Percentiles rank a stretch among this genome's conserved stretches.
phyloP scores from a whole-genome alignment of 2,329 filamentous ascomycete species.

The Alternaria panax region DNA sequence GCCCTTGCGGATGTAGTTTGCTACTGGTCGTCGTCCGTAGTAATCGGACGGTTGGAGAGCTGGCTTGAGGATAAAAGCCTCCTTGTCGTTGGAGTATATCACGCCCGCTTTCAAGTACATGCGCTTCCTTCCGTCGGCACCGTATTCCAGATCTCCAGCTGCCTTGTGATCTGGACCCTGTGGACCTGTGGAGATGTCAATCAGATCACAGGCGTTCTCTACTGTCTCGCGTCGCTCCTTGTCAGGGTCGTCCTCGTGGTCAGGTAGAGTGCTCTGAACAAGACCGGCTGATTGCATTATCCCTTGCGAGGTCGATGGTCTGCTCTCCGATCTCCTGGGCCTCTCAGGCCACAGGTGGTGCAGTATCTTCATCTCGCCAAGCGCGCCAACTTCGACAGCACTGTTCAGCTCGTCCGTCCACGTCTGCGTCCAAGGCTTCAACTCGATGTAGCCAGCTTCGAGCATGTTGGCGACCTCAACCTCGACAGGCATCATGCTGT shows the following conservation, averaged over 20 bases:
- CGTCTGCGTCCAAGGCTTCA: conserved; percentile 88
- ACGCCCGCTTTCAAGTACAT: conserved; percentile 80
- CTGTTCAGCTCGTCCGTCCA: conserved; percentile 92
- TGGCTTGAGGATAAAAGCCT: conserved; percentile 86
- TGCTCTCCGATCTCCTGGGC: conserved; percentile 61
- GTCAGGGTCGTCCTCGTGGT: conserved; percentile 52
- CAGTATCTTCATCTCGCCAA: conserved; percentile 89
- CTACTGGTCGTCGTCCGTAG: conserved; percentile 80
- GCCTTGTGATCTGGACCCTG: conserved; percentile 59
- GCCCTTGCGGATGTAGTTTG: conserved; percentile 82
- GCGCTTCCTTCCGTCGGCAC: conserved; percentile 58
- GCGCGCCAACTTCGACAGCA: conserved; percentile 86
- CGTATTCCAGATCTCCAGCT: conserved; percentile 51
- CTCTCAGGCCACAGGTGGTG: conserved; percentile 80
- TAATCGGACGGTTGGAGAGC: conserved; percentile 85
- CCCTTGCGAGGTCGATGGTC: conserved; percentile 49
- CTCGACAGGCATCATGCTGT: conserved; percentile 91
- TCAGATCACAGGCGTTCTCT: conserved; percentile 56
- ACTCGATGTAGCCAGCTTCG: conserved; percentile 86
- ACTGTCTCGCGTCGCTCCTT: conserved; percentile 53
- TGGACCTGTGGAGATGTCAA: conserved; percentile 57
- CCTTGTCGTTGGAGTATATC: conserved; percentile 78
- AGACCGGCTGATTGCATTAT: conserved; percentile 38
- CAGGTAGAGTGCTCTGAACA: conserved; percentile 44
- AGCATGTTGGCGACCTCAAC: conserved; percentile 87